A percentile compares a stretch with the other conserved stretches of the same genome.
These are phyloP conservation scores for Betula pendula DNA, from an alignment of 306 rosid species.

Conservation along the genomic window DNA sequence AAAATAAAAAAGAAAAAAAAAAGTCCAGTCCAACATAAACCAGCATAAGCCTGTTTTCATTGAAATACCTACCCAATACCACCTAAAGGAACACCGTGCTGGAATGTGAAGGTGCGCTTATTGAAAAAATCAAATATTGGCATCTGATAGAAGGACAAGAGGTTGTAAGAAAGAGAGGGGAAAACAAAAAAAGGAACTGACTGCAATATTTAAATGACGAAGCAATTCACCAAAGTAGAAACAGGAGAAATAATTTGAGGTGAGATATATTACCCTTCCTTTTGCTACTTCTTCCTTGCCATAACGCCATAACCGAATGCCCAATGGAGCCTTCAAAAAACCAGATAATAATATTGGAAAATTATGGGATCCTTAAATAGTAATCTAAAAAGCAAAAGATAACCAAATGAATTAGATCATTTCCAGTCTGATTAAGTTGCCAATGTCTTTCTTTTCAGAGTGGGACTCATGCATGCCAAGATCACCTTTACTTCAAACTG, in stretches of 20 bases:
- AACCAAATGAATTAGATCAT: neutral
- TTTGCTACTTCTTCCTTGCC: slow-evolving; percentile 58
- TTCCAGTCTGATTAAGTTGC: neutral
- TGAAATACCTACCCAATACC: slow-evolving; percentile 75
- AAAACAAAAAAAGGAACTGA: slow-evolving; percentile 2
- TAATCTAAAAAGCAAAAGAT: slow-evolving; percentile 4
- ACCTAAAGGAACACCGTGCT: slow-evolving; percentile 85
- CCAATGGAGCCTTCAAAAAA: slow-evolving; percentile 75
- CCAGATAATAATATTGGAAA: slow-evolving; percentile 20
- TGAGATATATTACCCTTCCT: slow-evolving; percentile 59
- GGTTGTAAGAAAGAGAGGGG: slow-evolving; percentile 47
- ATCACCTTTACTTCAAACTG: neutral
- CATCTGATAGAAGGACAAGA: slow-evolving; percentile 31
- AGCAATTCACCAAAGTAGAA: neutral
- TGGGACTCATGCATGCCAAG: neutral
- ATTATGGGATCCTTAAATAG: neutral
- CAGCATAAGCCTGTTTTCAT: neutral
- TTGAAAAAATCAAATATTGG: slow-evolving; percentile 2
- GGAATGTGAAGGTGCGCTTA: slow-evolving; percentile 48
- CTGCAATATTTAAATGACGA: neutral
- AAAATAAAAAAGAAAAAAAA: no score
- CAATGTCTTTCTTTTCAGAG: neutral
- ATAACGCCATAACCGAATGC: slow-evolving; percentile 67
- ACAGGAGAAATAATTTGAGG: neutral
- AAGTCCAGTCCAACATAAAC: slow-evolving; percentile 10